phyloP scores from a whole-genome alignment of 148 eudicot genomes.

The Silene conica region DNA sequence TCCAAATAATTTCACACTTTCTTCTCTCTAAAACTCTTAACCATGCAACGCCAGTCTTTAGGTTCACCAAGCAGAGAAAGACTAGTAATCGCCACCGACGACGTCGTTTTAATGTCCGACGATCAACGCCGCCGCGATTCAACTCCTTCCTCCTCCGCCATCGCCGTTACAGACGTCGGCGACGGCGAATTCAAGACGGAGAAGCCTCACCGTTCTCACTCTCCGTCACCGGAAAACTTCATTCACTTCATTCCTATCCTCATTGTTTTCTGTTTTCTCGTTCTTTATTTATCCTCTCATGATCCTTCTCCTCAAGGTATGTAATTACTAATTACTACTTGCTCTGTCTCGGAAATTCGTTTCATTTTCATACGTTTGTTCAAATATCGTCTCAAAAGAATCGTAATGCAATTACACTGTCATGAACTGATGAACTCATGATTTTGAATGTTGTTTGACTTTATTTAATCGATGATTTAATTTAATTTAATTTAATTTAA shows the following conservation, averaged over 20 bases:
- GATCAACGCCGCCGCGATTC: slow-evolving; percentile 31
- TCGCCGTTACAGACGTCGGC: slow-evolving; percentile 18
- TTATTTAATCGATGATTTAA: not conserved
- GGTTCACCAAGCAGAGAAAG: slow-evolving; percentile 44
- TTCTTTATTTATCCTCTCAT: slow-evolving; percentile 74
- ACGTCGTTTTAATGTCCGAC: slow-evolving; percentile 21
- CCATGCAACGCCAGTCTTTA: slow-evolving; percentile 60
- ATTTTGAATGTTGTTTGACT: not conserved
- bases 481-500: not conserved
- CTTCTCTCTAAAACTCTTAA: slow-evolving; percentile 16
- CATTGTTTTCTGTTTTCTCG: slow-evolving; percentile 56
- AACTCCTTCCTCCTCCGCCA: slow-evolving; percentile 19
- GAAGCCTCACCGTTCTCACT: slow-evolving; percentile 34
- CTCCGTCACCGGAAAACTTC: slow-evolving; percentile 31
- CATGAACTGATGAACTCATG: too few relatives aligned
- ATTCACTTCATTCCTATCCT: slow-evolving; percentile 72
- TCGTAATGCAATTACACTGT: too few relatives aligned
- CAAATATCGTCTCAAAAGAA: too few relatives aligned
- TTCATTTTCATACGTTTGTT: not conserved
- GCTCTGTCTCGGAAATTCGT: too few relatives aligned
- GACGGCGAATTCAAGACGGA: slow-evolving; percentile 43
- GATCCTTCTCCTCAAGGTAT: slow-evolving; percentile 73
- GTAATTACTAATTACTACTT: too few relatives aligned
- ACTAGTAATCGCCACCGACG: slow-evolving; percentile 6
- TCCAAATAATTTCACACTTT: not conserved